Evolutionary conservation across 1,284 basidiomycete species (phyloP).

Genomic region (Trichosporon coremiiforme): DNA sequence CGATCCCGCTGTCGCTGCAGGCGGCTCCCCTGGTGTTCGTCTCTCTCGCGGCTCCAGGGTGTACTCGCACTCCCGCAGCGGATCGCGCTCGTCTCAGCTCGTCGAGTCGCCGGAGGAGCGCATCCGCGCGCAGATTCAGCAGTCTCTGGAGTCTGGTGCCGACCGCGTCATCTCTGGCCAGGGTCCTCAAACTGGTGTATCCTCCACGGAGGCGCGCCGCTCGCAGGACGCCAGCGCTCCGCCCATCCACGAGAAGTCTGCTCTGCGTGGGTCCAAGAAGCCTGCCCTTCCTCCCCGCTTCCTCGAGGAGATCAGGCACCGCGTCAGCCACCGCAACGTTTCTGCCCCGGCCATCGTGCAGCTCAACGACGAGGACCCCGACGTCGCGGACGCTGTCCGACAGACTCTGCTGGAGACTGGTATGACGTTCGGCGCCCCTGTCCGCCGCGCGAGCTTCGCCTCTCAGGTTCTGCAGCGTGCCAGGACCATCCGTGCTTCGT

Average conservation of each 20-base stretch:
- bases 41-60: conserved; percentile 15
- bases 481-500: conserved; percentile 25
- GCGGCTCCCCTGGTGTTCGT: not conserved
- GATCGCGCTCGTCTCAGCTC: not conserved
- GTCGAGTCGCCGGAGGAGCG: conserved; percentile 63
- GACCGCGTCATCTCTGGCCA: conserved; percentile 54
- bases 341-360: conserved; percentile 40
- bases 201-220: conserved; percentile 8
- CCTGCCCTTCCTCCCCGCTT: conserved; percentile 49
- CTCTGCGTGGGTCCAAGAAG: conserved; percentile 41
- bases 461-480: conserved; percentile 32
- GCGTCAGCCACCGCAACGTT: conserved; percentile 37
- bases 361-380: conserved; percentile 30
- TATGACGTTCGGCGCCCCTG: conserved; percentile 2
- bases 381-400: conserved; percentile 25
- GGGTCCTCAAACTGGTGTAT: conserved; percentile 35
- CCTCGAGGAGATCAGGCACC: conserved; percentile 53
- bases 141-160: conserved; percentile 72
- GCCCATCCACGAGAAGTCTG: conserved; percentile 51
- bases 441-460: conserved; percentile 26
- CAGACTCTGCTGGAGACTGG: conserved; percentile 19
- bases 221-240: conserved; percentile 37
- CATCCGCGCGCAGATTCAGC: conserved; percentile 79
- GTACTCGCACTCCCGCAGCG: not conserved
- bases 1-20: conserved; percentile 11